Percentiles rank a stretch among this genome's conserved stretches.
phyloP scores from a whole-genome alignment of 2,329 filamentous ascomycete genomes.

The Neopestalotiopsis clavispora region DNA sequence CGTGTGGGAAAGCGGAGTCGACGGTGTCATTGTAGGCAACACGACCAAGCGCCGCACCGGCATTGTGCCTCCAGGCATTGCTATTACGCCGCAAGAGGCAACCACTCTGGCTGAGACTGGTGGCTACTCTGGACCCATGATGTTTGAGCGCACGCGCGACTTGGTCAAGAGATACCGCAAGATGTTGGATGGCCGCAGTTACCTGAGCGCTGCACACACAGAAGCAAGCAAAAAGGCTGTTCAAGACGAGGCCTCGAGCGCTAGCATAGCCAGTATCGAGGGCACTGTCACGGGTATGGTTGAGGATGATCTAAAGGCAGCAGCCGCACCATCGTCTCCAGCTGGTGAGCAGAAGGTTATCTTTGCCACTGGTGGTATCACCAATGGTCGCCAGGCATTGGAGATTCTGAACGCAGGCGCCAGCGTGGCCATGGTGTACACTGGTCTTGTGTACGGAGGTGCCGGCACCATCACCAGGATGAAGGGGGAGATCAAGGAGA shows the following conservation, averaged over 20 bases:
- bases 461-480: constrained; percentile 68
- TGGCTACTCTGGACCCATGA: constrained; percentile 87
- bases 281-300: constrained; percentile 36
- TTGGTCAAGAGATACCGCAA: constrained; percentile 81
- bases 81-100: constrained; percentile 70
- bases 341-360: constrained; percentile 70
- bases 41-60: constrained; percentile 85
- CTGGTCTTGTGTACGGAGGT: constrained; percentile 70
- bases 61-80: constrained; percentile 69
- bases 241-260: constrained; percentile 37
- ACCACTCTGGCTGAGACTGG: constrained; percentile 75
- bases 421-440: constrained; percentile 91
- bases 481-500: constrained; percentile 64
- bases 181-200: constrained; percentile 61
- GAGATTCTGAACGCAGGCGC: constrained; percentile 87
- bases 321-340: constrained; percentile 75
- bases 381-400: constrained; percentile 82
- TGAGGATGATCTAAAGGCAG: constrained; percentile 27
- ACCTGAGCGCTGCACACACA: constrained; percentile 36
- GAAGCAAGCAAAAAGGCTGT: constrained; percentile 12
- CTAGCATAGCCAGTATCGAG: constrained; percentile 39
- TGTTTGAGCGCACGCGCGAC: constrained; percentile 80
- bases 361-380: constrained; percentile 93
- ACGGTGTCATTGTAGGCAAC: constrained; percentile 96
- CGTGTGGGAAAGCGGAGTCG: constrained; percentile 82